A percentile compares a stretch with the other conserved stretches of the same genome.
These are phyloP conservation scores for Taiozyma sp. DNA, from an alignment of 1,139 yeast species.

Conservation along the genomic window DNA sequence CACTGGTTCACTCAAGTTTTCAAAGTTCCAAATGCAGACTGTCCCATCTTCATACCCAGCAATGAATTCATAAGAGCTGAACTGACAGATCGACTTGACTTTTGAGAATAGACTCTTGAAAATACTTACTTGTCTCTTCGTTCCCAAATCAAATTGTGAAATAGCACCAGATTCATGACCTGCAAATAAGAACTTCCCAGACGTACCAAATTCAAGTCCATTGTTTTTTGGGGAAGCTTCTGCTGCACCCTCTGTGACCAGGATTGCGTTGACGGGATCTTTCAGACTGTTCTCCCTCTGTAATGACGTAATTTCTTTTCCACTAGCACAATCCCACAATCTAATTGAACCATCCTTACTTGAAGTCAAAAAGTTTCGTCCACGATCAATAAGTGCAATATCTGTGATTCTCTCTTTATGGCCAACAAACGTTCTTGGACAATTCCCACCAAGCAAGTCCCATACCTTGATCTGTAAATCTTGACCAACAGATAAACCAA, in stretches of 20 bases:
- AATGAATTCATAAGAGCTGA: conserved; percentile 21
- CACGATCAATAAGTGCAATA: conserved; percentile 47
- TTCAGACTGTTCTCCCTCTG: conserved; percentile 28
- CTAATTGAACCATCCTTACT: conserved; percentile 47
- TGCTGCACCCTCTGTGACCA: conserved; percentile 8
- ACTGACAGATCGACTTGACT: conserved; percentile 17
- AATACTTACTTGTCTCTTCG: conserved; percentile 20
- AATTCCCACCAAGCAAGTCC: conserved; percentile 42
- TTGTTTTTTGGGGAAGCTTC: not conserved
- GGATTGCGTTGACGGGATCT: conserved; percentile 30
- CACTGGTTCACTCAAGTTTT: not conserved
- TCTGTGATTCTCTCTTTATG: conserved; percentile 44
- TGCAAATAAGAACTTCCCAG: conserved; percentile 33
- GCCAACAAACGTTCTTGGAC: conserved; percentile 43
- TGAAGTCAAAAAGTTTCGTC: conserved; percentile 55
- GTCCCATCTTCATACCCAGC: conserved; percentile 46
- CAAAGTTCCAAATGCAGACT: conserved; percentile 35
- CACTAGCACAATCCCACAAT: conserved; percentile 68
- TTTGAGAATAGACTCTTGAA: conserved; percentile 17
- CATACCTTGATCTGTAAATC: conserved; percentile 56
- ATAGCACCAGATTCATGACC: conserved; percentile 48
- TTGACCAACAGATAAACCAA: conserved; percentile 45
- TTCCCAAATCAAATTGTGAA: conserved; percentile 31
- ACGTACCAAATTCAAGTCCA: conserved; percentile 34
- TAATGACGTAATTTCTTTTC: conserved; percentile 36